phyloP scores from a whole-genome alignment of 106 monocot species.

The Dactylorhiza incarnata region DNA sequence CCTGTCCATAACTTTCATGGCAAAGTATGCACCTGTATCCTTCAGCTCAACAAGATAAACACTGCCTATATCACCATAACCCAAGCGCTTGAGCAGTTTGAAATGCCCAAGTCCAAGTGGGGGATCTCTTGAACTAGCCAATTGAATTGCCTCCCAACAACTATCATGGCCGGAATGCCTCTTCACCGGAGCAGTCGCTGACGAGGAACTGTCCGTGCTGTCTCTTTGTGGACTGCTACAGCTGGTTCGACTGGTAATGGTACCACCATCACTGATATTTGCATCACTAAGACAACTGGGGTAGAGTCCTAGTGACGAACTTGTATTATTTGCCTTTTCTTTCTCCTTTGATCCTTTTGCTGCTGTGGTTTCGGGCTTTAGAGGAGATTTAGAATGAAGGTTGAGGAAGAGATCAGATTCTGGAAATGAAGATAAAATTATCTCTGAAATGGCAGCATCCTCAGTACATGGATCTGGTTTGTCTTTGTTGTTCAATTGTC shows the following conservation, averaged over 20 bases:
- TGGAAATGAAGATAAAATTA: background rate
- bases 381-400: slow-evolving; percentile 4
- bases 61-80: slow-evolving; percentile 27
- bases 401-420: background rate
- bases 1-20: slow-evolving; percentile 30
- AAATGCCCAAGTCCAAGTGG: slow-evolving; percentile 22
- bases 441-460: background rate
- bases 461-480: slow-evolving; percentile 1
- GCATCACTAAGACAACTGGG: background rate
- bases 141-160: slow-evolving; percentile 17
- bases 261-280: background rate
- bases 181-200: slow-evolving; percentile 8
- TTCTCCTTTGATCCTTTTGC: slow-evolving; percentile 4
- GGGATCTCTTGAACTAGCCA: slow-evolving; percentile 18
- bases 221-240: slow-evolving; percentile 13
- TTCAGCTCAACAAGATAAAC: slow-evolving; percentile 26
- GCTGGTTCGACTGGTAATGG: background rate
- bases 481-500: background rate
- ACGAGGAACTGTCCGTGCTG: slow-evolving; percentile 16
- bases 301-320: background rate
- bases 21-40: slow-evolving; percentile 19
- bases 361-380: too few relatives aligned
- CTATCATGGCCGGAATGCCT: slow-evolving; percentile 19
- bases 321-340: slow-evolving; percentile 7
- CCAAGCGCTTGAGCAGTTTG: slow-evolving; percentile 19